These are phyloP conservation scores for Diaporthe sp. DNA, from an alignment of 2,329 filamentous ascomycete genomes.

Conservation along the genomic window DNA sequence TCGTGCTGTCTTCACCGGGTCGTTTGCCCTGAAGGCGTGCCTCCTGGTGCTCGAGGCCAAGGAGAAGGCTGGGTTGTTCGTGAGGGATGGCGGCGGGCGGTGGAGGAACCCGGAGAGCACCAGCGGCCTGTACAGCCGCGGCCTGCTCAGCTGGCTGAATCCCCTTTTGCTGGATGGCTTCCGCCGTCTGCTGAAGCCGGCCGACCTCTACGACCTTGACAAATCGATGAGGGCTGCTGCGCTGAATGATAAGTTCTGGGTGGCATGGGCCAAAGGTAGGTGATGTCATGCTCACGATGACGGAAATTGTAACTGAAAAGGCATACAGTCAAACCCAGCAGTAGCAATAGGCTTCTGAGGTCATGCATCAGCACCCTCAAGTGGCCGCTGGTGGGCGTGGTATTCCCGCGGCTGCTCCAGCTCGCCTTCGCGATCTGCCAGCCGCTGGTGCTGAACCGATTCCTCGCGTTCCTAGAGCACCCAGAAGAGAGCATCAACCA, in stretches of 20 bases:
- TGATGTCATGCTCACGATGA: not conserved
- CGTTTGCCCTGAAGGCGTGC: constrained; percentile 52
- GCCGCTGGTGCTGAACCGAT: constrained; percentile 52
- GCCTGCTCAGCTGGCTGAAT: constrained; percentile 56
- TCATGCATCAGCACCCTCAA: constrained; percentile 48
- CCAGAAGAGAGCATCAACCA: constrained; percentile 21
- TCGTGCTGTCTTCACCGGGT: constrained; percentile 52
- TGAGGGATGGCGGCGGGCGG: constrained; percentile 42
- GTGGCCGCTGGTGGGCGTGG: constrained; percentile 48
- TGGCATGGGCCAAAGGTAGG: constrained; percentile 49
- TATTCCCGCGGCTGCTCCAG: constrained; percentile 50
- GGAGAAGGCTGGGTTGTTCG: constrained; percentile 53
- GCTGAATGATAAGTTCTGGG: constrained; percentile 50
- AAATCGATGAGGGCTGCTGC: constrained; percentile 49
- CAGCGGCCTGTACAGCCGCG: constrained; percentile 55
- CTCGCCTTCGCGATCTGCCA: constrained; percentile 55
- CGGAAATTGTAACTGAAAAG: not conserved
- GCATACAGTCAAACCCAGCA: constrained; percentile 5
- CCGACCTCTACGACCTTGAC: constrained; percentile 53
- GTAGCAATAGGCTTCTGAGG: constrained; percentile 42
- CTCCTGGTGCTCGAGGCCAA: constrained; percentile 55
- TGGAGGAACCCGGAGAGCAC: constrained; percentile 53
- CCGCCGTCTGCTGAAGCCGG: constrained; percentile 50
- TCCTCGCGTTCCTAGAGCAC: constrained; percentile 51
- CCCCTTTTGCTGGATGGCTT: constrained; percentile 54